Evolutionary conservation across 768 basidiomycete genomes (phyloP).

Genomic region (Cystofilobasidium ferigula): DNA sequence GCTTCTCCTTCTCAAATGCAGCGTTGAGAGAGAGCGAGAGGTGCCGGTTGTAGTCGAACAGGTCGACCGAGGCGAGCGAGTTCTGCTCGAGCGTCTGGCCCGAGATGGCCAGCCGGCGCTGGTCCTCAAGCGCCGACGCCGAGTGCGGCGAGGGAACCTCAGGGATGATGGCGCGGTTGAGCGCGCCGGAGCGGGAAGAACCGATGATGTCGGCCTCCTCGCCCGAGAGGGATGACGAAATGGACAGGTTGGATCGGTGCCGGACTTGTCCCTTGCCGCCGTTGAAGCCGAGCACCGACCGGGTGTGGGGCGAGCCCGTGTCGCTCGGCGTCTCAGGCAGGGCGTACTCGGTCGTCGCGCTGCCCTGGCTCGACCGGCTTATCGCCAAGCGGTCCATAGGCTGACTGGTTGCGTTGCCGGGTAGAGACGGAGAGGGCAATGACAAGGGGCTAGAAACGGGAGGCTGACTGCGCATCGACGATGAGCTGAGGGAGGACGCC

Average conservation of each 20-base stretch:
- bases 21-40: not conserved
- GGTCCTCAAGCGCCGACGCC: not conserved
- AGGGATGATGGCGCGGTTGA: not conserved
- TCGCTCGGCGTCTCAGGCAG: slow-evolving; percentile 1
- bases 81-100: not conserved
- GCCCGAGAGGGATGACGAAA: not conserved
- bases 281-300: not conserved
- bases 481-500: not conserved
- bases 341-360: not conserved
- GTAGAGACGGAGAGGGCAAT: not conserved
- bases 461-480: not conserved
- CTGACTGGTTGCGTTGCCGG: not conserved
- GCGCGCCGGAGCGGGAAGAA: not conserved
- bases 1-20: not conserved
- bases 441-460: not conserved
- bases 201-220: not conserved
- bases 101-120: not conserved
- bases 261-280: not conserved
- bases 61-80: not conserved
- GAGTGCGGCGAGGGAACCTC: not conserved
- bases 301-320: not conserved
- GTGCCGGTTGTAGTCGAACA: not conserved
- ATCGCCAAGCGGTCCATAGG: not conserved
- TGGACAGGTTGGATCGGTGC: not conserved
- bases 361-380: slow-evolving; percentile 1